These are phyloP conservation scores for Kazachstania psychrophila DNA, from an alignment of 805 yeast genomes.

Conservation along the genomic window DNA sequence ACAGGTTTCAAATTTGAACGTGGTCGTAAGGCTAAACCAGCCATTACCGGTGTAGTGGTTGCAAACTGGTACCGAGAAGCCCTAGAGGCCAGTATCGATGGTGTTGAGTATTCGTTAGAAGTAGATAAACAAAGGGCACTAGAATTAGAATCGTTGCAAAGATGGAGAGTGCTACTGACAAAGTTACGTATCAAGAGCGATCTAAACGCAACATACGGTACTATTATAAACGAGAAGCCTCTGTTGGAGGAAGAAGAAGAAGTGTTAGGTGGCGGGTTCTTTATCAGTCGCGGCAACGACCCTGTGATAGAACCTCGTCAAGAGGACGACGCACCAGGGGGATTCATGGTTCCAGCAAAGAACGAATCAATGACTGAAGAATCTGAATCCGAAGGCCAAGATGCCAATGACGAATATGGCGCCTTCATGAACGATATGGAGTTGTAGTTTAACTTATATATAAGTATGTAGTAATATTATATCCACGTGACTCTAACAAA, in stretches of 20 bases:
- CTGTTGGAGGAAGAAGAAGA: constrained; percentile 4
- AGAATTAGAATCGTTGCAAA: constrained; percentile 40
- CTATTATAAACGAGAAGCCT: constrained; percentile 9
- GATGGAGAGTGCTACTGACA: constrained; percentile 25
- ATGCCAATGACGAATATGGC: constrained; percentile 23
- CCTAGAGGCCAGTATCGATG: constrained; percentile 23
- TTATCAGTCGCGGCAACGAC: neutral
- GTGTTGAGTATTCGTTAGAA: constrained; percentile 20
- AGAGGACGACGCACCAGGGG: constrained; percentile 3
- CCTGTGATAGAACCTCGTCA: neutral
- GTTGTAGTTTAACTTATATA: neutral
- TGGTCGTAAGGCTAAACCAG: constrained; percentile 45
- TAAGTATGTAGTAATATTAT: too few species aligned
- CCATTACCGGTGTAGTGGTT: constrained; percentile 68
- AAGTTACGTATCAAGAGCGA: constrained; percentile 32
- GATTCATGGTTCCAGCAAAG: constrained; percentile 10
- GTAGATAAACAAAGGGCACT: constrained; percentile 35
- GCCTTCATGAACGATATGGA: constrained; percentile 25
- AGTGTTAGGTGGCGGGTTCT: constrained; percentile 11
- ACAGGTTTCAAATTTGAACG: constrained; percentile 71
- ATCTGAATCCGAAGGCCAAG: constrained; percentile 1
- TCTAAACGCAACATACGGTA: constrained; percentile 40
- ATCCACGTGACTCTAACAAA: too few species aligned
- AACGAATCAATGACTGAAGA: neutral
- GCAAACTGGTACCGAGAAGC: constrained; percentile 42